Base-by-base conservation (phyloP, 2,329 filamentous ascomycete genomes). In the Fusarium euwallaceae region DNA sequence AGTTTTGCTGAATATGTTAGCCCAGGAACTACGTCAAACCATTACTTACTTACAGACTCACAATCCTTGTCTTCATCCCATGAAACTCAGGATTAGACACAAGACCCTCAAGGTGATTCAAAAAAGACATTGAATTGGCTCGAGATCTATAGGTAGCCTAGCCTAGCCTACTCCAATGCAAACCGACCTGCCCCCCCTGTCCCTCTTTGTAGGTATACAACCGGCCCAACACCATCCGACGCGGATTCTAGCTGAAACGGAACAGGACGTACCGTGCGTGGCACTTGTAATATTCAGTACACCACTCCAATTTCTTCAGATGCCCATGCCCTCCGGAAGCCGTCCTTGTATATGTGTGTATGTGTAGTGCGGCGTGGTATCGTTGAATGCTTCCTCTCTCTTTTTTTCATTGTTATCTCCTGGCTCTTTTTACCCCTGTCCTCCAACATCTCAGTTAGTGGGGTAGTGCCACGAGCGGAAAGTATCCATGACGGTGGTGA, bases 401-500 rank as follows among this genome's bases (percentile, higher is more conserved):
- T 20, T 59, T 53, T 64, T 64, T 69, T 58, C 6, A 20, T n/a
- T 62, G 29, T 64, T 66, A 12, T 60, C 59, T 43, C 29, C 45
- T 11, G 64, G 36, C 24, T 59, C 41, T 45, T 71, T 34, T 63
- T 53, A 51, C 66, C 56, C 59, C n/a, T 61, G 14, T 51, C 55
- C 51, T 65, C 70, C 36, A 36, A 39, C 14, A 61, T 64, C 59
- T 61, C 64, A 45, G 32, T 70, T 71, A 67, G 76, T 43, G 36
- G 72, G 69, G 34, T 78, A 63, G 53, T 84, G 83, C 82, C 81
- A 83, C 64, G 90, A 91, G 79, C 94, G 91, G 92, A 98, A 98
- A 83, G 97, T 97, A 83, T 98, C 95, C 91, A 95, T 95, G 67
- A 95, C 92, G 65, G 92, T 92, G n/a, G 93, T 95, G 86, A 93